Percentiles rank a stretch among this genome's conserved stretches.
Evolutionary conservation across 2,329 filamentous ascomycete genomes (phyloP).

Genomic region (Nannizziopsis barbatae): DNA sequence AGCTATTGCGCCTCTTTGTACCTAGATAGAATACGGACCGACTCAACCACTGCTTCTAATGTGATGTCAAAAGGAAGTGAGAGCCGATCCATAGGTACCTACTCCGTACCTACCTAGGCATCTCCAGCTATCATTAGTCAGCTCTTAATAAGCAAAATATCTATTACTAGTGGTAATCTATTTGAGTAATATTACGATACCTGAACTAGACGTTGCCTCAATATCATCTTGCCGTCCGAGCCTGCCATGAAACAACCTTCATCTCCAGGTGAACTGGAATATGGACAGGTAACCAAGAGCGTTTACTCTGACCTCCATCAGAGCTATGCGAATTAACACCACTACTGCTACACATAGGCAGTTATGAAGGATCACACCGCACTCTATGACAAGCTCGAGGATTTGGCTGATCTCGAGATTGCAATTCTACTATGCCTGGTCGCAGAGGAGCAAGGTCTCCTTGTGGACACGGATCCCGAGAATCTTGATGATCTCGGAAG

Average conservation of each 20-base stretch:
- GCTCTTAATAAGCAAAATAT: too few species aligned
- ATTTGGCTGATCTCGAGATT: constrained; percentile 76
- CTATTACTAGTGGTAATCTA: constrained; percentile 4
- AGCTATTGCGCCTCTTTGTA: too few species aligned
- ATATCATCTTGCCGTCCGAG: too few species aligned
- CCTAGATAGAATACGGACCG: too few species aligned
- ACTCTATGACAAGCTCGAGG: constrained; percentile 59
- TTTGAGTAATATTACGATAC: not conserved
- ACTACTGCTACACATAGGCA: not conserved
- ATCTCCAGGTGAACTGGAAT: not conserved
- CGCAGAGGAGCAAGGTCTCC: constrained; percentile 74
- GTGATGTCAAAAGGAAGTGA: too few species aligned
- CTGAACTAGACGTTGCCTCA: too few species aligned
- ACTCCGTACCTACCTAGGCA: too few species aligned
- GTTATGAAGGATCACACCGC: constrained; percentile 46
- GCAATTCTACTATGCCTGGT: constrained; percentile 72
- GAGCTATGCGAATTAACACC: not conserved
- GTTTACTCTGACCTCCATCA: not conserved
- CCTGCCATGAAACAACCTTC: not conserved
- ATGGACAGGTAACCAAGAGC: too few species aligned
- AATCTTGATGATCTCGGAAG: constrained; percentile 56
- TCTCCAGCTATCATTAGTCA: too few species aligned
- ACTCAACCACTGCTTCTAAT: too few species aligned
- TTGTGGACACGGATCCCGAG: constrained; percentile 54
- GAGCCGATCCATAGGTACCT: too few species aligned